These are phyloP conservation scores for Mortierella sp. DNA, from an alignment of 371 early-diverging fungal genomes.

Conservation along the genomic window DNA sequence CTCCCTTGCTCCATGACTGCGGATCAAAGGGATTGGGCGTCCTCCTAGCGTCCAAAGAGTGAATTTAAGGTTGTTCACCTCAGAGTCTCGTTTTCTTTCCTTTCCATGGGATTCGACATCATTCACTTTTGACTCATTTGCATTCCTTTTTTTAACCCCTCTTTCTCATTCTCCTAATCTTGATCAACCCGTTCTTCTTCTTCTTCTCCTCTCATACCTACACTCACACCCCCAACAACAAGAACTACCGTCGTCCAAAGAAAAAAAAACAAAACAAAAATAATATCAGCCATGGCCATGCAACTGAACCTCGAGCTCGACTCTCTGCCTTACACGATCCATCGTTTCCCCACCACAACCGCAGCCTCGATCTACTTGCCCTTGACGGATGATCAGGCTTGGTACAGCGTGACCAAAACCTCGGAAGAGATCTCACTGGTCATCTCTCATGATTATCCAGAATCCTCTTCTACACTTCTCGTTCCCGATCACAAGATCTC, in stretches of 20 bases:
- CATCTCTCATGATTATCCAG: slow-evolving; percentile 53
- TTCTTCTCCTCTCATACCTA: no score
- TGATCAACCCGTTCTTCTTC: no score
- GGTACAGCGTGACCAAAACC: slow-evolving; percentile 70
- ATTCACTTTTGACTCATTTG: not conserved
- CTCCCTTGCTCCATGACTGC: not conserved
- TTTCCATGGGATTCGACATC: not conserved
- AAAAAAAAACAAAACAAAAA: not conserved
- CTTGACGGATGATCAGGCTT: slow-evolving; percentile 56
- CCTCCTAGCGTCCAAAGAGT: no score
- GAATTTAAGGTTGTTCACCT: no score
- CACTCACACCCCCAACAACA: not conserved
- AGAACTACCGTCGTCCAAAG: not conserved
- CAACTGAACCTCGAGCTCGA: slow-evolving; percentile 36
- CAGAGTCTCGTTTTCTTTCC: not conserved
- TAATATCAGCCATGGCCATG: slow-evolving; percentile 15
- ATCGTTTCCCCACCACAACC: slow-evolving; percentile 42
- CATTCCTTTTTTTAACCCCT: not conserved
- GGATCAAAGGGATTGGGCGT: no score
- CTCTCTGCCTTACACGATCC: slow-evolving; percentile 39
- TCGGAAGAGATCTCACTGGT: slow-evolving; percentile 66
- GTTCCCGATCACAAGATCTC: slow-evolving; percentile 61
- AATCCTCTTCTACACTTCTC: slow-evolving; percentile 18
- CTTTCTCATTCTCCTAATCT: no score
- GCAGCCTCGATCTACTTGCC: slow-evolving; percentile 45